These are phyloP conservation scores for Toxoplasma gondii DNA, from an alignment of 169 alveolate genomes.

Conservation along the genomic window DNA sequence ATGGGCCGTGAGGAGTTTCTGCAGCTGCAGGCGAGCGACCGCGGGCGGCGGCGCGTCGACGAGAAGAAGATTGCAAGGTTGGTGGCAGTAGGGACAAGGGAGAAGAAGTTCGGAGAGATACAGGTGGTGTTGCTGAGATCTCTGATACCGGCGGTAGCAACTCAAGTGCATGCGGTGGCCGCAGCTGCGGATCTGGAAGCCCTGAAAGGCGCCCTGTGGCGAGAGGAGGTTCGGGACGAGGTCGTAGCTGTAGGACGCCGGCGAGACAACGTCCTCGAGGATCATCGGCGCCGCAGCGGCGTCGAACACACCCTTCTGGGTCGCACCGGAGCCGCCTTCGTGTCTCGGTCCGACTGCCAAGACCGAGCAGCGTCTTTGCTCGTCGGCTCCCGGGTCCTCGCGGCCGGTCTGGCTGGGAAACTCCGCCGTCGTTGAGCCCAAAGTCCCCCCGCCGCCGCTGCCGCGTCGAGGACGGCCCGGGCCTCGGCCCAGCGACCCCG, in stretches of 20 bases:
- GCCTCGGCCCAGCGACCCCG: not conserved
- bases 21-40: slow-evolving; percentile 32
- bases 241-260: slow-evolving; percentile 19
- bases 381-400: not conserved
- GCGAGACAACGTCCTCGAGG: not conserved
- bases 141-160: slow-evolving; percentile 37
- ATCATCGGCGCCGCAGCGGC: not conserved
- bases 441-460: not conserved
- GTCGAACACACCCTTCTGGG: not conserved
- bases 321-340: not conserved
- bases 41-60: slow-evolving; percentile 41
- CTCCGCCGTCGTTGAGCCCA: not conserved
- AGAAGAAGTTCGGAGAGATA: slow-evolving; percentile 24
- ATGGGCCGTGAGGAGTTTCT: not conserved
- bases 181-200: slow-evolving; percentile 43
- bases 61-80: slow-evolving; percentile 48
- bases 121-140: slow-evolving; percentile 10
- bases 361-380: not conserved
- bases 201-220: not conserved
- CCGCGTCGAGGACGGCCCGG: not conserved
- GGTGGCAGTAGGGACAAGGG: slow-evolving; percentile 59
- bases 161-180: slow-evolving; percentile 62
- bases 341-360: not conserved
- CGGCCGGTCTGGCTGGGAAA: not conserved
- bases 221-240: slow-evolving; percentile 3